Evolutionary conservation across 2,329 filamentous ascomycete species (phyloP).

Genomic region (Fusarium chaquense): DNA sequence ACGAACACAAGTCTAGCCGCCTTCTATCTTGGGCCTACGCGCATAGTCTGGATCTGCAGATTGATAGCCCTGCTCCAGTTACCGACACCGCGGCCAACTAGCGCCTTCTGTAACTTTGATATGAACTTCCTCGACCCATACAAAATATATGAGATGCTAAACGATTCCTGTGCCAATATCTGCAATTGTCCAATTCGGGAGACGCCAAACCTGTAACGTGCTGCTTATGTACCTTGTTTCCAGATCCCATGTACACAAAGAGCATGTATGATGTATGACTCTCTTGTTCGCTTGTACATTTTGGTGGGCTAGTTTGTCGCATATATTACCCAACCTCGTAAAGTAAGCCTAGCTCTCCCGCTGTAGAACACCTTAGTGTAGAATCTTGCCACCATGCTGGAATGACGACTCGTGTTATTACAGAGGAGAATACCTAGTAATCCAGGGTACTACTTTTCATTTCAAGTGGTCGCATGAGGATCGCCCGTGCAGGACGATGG

Average conservation of each 20-base stretch:
- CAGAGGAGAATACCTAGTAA: not conserved
- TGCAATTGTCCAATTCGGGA: slow-evolving; percentile 40
- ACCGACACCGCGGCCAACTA: slow-evolving; percentile 44
- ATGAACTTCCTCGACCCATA: slow-evolving; percentile 23
- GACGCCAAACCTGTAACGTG: slow-evolving; percentile 21
- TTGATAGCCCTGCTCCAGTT: slow-evolving; percentile 29
- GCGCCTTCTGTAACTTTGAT: slow-evolving; percentile 27
- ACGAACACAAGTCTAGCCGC: slow-evolving; percentile 13
- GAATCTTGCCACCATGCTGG: slow-evolving; percentile 17
- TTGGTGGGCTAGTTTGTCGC: slow-evolving; percentile 14
- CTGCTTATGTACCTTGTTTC: slow-evolving; percentile 3
- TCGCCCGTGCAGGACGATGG: slow-evolving; percentile 34
- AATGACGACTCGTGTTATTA: slow-evolving; percentile 17
- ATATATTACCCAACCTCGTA: slow-evolving; percentile 27
- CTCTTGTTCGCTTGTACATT: not conserved
- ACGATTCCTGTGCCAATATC: slow-evolving; percentile 41
- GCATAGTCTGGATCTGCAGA: slow-evolving; percentile 23
- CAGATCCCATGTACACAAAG: not conserved
- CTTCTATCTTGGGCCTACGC: slow-evolving; percentile 24
- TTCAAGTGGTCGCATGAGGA: slow-evolving; percentile 38
- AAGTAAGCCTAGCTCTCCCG: slow-evolving; percentile 6
- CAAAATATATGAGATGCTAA: slow-evolving; percentile 27
- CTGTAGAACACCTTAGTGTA: slow-evolving; percentile 5
- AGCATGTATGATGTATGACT: slow-evolving; percentile 7
- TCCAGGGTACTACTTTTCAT: slow-evolving; percentile 2